Base-by-base conservation (phyloP, 139 green algal species). In the Chlamydomonas applanata region DNA sequence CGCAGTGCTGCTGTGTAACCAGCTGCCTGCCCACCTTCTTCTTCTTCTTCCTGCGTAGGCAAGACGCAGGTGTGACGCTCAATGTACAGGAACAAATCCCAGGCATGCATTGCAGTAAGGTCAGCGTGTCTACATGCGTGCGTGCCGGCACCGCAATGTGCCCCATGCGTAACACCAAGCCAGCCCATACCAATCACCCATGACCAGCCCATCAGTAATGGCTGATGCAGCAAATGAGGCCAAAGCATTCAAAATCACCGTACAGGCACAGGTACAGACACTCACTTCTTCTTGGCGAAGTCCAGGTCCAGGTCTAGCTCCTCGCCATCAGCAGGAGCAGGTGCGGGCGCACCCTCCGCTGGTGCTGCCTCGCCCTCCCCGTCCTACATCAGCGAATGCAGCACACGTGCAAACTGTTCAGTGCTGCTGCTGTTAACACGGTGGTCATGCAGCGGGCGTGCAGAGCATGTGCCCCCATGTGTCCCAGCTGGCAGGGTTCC, bases 221-320 rank as follows among this genome's bases (percentile, higher is more conserved):
- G n/a, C n/a, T n/a, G n/a, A n/a, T n/a, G n/a, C n/a, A n/a, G n/a
- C n/a, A n/a, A n/a, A n/a, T n/a, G n/a, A n/a, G n/a, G n/a, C n/a
- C n/a, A n/a, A n/a, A n/a, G n/a, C n/a, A n/a, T n/a, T n/a, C n/a
- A n/a, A n/a, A n/a, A n/a, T n/a, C n/a, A n/a, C n/a, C n/a, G n/a
- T n/a, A n/a, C n/a, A n/a, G n/a, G 53, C 9, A 62, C 22, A 11
- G 53, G 53, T 36, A 40, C 59, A 22, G 35, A 34, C 20, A 35
- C 67, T 63, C 67, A 73, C 67, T 73, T 73, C 46, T 73, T 73
- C 67, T 73, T 73, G 14, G 45, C 29, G 7, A 73, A 62, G 45
- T 73, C 67, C 29, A 83, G 61, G 56, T 82, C 72, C 44, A 82
- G 32, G 13, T 83, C 73, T 44, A 83, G 73, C 22, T 71, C 61